These are phyloP conservation scores for Teratosphaeria pseudoeucalypti DNA, from an alignment of 2,329 filamentous ascomycete genomes.

Conservation along the genomic window DNA sequence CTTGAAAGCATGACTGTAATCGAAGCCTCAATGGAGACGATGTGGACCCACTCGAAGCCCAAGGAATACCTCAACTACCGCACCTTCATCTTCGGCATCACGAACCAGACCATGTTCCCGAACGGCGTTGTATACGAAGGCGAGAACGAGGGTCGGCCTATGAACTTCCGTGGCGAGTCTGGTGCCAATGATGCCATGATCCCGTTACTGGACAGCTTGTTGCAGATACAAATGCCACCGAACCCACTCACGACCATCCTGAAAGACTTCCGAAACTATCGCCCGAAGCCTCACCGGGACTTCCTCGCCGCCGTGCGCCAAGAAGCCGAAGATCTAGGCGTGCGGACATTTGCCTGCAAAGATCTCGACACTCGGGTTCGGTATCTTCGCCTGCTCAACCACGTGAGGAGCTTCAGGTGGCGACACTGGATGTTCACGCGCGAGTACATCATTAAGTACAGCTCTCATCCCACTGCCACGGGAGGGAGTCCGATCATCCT, in stretches of 20 bases:
- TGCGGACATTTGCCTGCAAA: conserved; percentile 45
- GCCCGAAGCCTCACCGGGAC: conserved; percentile 76
- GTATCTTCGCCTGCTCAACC: conserved; percentile 48
- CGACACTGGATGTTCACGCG: conserved; percentile 77
- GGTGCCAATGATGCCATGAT: conserved; percentile 91
- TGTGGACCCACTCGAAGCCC: conserved; percentile 86
- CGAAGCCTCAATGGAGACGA: conserved; percentile 37
- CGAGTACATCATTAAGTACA: conserved; percentile 75
- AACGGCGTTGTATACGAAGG: conserved; percentile 84
- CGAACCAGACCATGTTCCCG: conserved; percentile 87
- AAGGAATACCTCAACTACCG: conserved; percentile 79
- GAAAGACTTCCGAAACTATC: conserved; percentile 77
- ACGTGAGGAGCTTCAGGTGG: conserved; percentile 74
- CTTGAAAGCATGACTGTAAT: conserved; percentile 24
- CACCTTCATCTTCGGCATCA: conserved; percentile 96
- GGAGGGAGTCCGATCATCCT: conserved; percentile 75
- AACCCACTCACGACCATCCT: conserved; percentile 85
- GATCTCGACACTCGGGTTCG: conserved; percentile 28
- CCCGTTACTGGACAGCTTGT: conserved; percentile 77
- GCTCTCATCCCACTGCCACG: conserved; percentile 64
- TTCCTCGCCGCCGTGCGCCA: conserved; percentile 65
- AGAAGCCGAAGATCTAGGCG: conserved; percentile 39
- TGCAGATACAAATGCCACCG: conserved; percentile 75
- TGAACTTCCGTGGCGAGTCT: conserved; percentile 81
- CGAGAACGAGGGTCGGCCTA: conserved; percentile 56